phyloP scores from a whole-genome alignment of 2,329 filamentous ascomycete species.

The Trichophaea hybrida region DNA sequence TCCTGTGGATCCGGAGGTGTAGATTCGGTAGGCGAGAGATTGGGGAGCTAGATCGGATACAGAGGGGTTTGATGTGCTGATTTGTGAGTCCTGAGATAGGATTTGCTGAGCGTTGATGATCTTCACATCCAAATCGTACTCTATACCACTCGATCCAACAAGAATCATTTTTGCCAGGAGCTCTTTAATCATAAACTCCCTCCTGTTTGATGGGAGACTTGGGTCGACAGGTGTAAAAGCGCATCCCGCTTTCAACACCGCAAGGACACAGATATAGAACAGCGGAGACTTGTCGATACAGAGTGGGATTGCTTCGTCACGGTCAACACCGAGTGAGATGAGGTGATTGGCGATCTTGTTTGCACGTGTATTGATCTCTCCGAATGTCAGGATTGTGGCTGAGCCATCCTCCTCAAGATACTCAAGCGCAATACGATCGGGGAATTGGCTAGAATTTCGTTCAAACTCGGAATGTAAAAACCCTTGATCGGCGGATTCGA shows the following conservation, averaged over 20 bases:
- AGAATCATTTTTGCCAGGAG: slow-evolving; percentile 21
- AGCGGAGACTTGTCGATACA: slow-evolving; percentile 26
- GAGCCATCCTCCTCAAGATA: slow-evolving; percentile 30
- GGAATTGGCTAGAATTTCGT: slow-evolving; percentile 27
- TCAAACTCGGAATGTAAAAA: slow-evolving; percentile 33
- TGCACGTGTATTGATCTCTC: slow-evolving; percentile 21
- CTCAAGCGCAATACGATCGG: slow-evolving; percentile 31
- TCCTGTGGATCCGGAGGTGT: slow-evolving; percentile 34
- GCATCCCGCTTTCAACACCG: slow-evolving; percentile 27
- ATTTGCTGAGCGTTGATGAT: slow-evolving; percentile 3
- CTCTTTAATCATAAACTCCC: slow-evolving; percentile 26
- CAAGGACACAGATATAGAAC: slow-evolving; percentile 27
- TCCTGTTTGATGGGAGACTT: slow-evolving; percentile 22
- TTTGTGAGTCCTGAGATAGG: background rate
- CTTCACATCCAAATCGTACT: slow-evolving; percentile 12
- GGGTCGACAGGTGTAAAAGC: slow-evolving; percentile 28
- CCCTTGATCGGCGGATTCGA: background rate
- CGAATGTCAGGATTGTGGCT: slow-evolving; percentile 24
- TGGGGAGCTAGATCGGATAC: slow-evolving; percentile 26
- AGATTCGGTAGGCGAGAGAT: slow-evolving; percentile 34
- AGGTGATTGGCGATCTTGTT: slow-evolving; percentile 26
- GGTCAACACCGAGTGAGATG: slow-evolving; percentile 17
- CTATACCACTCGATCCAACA: slow-evolving; percentile 4
- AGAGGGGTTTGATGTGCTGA: slow-evolving; percentile 23
- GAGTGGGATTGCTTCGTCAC: slow-evolving; percentile 26